phyloP scores from a whole-genome alignment of 2,329 filamentous ascomycete species.

The Ophiostoma tasmaniense region DNA sequence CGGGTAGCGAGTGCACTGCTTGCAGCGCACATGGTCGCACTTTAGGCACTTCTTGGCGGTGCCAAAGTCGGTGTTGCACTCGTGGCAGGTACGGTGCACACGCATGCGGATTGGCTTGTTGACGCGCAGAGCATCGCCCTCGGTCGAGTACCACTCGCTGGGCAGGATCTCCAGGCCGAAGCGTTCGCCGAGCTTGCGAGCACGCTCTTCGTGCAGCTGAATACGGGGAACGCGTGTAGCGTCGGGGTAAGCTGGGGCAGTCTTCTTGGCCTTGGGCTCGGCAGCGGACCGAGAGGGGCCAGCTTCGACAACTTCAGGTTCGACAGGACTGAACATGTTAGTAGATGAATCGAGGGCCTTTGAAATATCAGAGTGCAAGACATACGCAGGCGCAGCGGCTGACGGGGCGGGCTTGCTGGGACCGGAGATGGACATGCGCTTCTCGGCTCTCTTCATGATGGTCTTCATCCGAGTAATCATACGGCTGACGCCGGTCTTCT shows the following conservation, averaged over 20 bases:
- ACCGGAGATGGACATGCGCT: slow-evolving; percentile 23
- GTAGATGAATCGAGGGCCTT: not conserved
- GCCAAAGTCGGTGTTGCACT: slow-evolving; percentile 67
- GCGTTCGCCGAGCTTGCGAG: slow-evolving; percentile 45
- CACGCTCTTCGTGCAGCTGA: slow-evolving; percentile 48
- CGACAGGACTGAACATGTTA: not conserved
- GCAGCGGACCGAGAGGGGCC: slow-evolving; percentile 4
- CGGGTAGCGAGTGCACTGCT: slow-evolving; percentile 68
- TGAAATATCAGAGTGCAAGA: not conserved
- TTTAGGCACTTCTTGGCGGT: slow-evolving; percentile 62
- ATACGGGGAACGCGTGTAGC: slow-evolving; percentile 36
- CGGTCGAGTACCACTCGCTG: slow-evolving; percentile 43
- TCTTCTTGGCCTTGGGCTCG: slow-evolving; percentile 11
- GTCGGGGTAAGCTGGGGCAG: not conserved
- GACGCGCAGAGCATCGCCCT: slow-evolving; percentile 52
- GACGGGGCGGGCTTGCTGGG: slow-evolving; percentile 19
- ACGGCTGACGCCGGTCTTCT: slow-evolving; percentile 39
- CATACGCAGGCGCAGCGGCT: slow-evolving; percentile 10
- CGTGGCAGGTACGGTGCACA: slow-evolving; percentile 71
- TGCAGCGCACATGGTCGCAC: slow-evolving; percentile 75
- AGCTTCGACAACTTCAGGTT: slow-evolving; percentile 2
- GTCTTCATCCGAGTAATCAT: slow-evolving; percentile 43
- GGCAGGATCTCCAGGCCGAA: slow-evolving; percentile 49
- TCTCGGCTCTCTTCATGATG: slow-evolving; percentile 39
- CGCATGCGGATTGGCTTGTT: slow-evolving; percentile 73